Base-by-base conservation (phyloP, 1,284 basidiomycete species). In the Ganoderma sinense region DNA sequence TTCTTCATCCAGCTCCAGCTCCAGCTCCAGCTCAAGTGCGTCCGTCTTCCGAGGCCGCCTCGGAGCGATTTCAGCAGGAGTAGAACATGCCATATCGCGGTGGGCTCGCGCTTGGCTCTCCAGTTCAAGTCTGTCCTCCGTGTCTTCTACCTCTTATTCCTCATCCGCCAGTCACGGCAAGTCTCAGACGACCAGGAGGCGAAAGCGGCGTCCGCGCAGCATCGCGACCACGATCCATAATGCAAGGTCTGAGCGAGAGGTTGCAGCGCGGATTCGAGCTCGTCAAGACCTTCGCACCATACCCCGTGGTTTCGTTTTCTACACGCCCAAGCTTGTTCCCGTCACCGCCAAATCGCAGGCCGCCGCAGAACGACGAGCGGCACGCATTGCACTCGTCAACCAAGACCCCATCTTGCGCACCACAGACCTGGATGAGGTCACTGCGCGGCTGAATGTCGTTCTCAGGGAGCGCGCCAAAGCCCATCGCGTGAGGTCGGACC, bases 241-340 rank as follows among this genome's bases (percentile, higher is more conserved):
- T 40, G 77, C 84, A 48, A 83, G 84, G 68, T 89, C 89, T 5
- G 89, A 91, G 78, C 83, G 84, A 60, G 85, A 89, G 67, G 84
- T 92, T 51, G 84, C 85, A 2, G 88, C 85, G 58, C 85, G 88
- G 56, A 83, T 90, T 62, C 87, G 86, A 69, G 91, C 91, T 55
- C 85, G 90, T 26, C 86, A 89, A 74, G 85, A 88, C 73, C 86
- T 86, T 31, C 83, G 90, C 70, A 83, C 86, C 65, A 82, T 88
- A 62, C 86, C 88, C 55, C 85, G 93, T 69, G 87, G 89, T 69
- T 95, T 95, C 78, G 84, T 85, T 13, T 82, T 94, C 14, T 92
- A 92, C 87, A 33, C 90, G 85, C 60, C 82, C 84, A 74, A 76
- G 82, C 71, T 78, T 79, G 75, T 77, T 76, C 62, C 74, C 70